Percentiles rank a stretch among this genome's conserved stretches.
Conservation (phyloP, 495 filamentous ascomycete species). For the Neurospora discreta region DNA sequence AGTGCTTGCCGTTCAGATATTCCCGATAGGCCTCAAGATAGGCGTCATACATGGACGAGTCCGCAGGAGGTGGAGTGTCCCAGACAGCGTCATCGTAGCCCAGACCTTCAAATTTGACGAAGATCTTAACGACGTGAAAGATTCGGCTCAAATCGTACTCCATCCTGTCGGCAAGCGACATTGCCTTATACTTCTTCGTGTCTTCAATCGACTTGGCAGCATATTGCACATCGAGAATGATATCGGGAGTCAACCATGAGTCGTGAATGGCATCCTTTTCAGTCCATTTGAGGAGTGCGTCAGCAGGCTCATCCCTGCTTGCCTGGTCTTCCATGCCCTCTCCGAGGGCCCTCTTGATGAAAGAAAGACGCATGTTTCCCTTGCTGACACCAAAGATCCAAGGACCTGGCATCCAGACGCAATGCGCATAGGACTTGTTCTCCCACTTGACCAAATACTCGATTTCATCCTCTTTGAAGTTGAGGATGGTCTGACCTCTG, state of each 20-base stretch:
- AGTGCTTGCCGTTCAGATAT: conserved; percentile 64
- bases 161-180: conserved; percentile 30
- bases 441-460: conserved; percentile 92
- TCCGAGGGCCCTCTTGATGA: conserved; percentile 54
- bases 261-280: conserved; percentile 73
- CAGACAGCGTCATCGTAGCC: conserved; percentile 84
- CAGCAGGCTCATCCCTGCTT: conserved; percentile 9
- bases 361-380: conserved; percentile 55
- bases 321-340: conserved; percentile 17
- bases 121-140: conserved; percentile 54
- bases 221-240: conserved; percentile 64
- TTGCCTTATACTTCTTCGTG: conserved; percentile 37
- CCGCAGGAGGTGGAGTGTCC: conserved; percentile 67
- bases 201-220: conserved; percentile 13
- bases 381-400: conserved; percentile 78
- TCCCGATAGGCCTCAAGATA: conserved; percentile 77
- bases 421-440: conserved; percentile 62
- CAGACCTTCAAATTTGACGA: conserved; percentile 92
- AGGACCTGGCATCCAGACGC: conserved; percentile 72
- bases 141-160: conserved; percentile 58
- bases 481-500: conserved; percentile 32
- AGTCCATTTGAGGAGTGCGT: conserved; percentile 52
- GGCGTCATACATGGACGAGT: conserved; percentile 61
- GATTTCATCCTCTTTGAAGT: conserved; percentile 53
- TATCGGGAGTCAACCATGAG: conserved; percentile 74